Base-by-base conservation (phyloP, 495 filamentous ascomycete genomes). In the Hypomontagnella submonticulosa region DNA sequence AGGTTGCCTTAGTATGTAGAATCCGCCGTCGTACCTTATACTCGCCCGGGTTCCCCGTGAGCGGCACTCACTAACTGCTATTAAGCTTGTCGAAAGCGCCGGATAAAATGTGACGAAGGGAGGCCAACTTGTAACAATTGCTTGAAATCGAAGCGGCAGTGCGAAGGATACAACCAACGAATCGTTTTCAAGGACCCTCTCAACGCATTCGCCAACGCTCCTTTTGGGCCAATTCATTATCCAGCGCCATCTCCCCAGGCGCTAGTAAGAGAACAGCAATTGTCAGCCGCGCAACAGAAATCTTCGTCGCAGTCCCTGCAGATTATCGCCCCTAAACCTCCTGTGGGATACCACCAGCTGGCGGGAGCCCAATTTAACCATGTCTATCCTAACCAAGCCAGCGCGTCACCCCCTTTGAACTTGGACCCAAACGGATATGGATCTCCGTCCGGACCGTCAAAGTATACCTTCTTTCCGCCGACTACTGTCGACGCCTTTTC, bases 21-120 rank as follows among this genome's bases (percentile, higher is more conserved):
- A 13, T 52, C 44, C 41, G 2, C 42, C 43, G 2, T 58, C 15
- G n/a, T 48, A 4, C 33, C 8, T 27, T 37, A 6, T 11, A 57
- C 58, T 41, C 16, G 32, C 54, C 44, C 15, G 6, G 10, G n/a
- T 46, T 55, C n/a, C n/a, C 11, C 51, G 55, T 65, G 38, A 10
- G 15, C 32, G 20, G 44, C 20, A 41, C 36, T 30, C 49, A 41
- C 71, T 75, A 36, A 74, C 61, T 36, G 38, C 18, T 23, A 59
- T 60, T 16, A 70, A 96, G 92, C 95, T 50, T 99, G 95, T 81
- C 90, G 95, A 50, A 93, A 89, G 76, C 88, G 95, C 15, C 90
- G 95, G 47, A 98, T 99, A 74, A 99, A 99, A 78, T 99, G 95
- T 74, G 95, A 94, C 49, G 95, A 98, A 73, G 92, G 95, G 73